Base-by-base conservation (phyloP, 2,329 filamentous ascomycete genomes). In the Ceratocystis cubensis region DNA sequence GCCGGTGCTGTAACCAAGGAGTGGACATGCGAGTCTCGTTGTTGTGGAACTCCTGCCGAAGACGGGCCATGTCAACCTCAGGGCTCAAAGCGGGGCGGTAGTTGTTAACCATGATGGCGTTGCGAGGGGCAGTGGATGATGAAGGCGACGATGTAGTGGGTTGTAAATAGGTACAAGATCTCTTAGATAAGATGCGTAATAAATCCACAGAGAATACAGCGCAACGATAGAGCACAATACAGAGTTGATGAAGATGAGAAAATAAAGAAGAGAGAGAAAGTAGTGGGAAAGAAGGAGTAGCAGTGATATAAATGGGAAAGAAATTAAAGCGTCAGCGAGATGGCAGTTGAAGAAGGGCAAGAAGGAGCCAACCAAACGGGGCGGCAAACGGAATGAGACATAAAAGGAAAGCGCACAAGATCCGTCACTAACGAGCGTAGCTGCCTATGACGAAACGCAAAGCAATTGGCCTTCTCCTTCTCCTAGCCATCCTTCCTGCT, bases 71-170 rank as follows among this genome's bases (percentile, higher is more conserved):
- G 37, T 63, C 46, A 25, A 41, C 56, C 25, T 62, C 61, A 53
- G 41, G 48, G 41, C 61, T 64, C 50, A 48, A 61, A 41, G 7
- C 33, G 17, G 20, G 10, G 15, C 53, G 53, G 30, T 63, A 28
- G 56, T 44, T 65, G 62, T 44, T 64, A 46, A 57, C 46, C 61
- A 64, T 67, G 37, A 4, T 66, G 65, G 2, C 7, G 44, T 63
- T 50, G 41, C 10, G 48, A 25, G 22, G 46, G 46, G 17, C 2
- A 48, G 20, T n/a, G 20, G 46, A 48, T 22, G n/a, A 48, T 48
- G 59, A n/a, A 20, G 20, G 22, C n/a, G 61, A 46, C 45, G 61
- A 63, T 45, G 20, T 28, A 63, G 28, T 46, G 25, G 10, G 1
- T n/a, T 28, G 45, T 56, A 25, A n/a, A 13, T 44, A 28, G 33